phyloP scores from a whole-genome alignment of 192 early-diverging fungal species.

The Gigaspora rosea region DNA sequence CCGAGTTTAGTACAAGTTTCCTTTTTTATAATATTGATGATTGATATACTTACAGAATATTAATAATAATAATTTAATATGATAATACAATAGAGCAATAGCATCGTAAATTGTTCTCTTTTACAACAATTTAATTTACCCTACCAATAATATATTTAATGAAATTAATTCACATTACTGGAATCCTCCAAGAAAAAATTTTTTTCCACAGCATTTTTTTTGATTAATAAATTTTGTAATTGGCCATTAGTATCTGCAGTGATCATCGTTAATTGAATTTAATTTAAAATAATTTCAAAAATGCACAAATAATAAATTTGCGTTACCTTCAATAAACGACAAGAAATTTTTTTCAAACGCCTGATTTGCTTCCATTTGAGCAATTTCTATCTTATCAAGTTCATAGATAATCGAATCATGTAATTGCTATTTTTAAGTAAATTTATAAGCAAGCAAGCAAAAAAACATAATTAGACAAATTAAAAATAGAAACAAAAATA shows the following conservation, averaged over 20 bases:
- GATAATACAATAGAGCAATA: too few species aligned
- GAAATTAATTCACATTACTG: too few species aligned
- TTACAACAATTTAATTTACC: too few species aligned
- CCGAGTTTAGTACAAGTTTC: too few species aligned
- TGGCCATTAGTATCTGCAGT: background rate
- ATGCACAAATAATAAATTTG: background rate
- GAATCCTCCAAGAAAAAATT: background rate
- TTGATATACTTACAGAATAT: too few species aligned
- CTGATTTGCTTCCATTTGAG: slow-evolving; percentile 17
- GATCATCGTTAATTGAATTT: background rate
- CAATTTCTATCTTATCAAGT: background rate
- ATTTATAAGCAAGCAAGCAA: background rate
- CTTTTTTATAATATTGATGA: too few species aligned
- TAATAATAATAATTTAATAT: too few species aligned
- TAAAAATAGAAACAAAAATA: background rate
- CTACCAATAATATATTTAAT: too few species aligned
- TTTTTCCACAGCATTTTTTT: background rate
- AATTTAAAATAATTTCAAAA: background rate
- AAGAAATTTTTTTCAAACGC: slow-evolving; percentile 4
- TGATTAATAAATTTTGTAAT: background rate
- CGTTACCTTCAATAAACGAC: slow-evolving; percentile 20
- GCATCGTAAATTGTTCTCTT: too few species aligned
- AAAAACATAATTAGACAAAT: background rate
- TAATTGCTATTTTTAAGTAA: background rate
- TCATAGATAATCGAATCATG: slow-evolving; percentile 11